A percentile compares a stretch with the other conserved stretches of the same genome.
These are phyloP conservation scores for Fusarium tricinctum DNA, from an alignment of 2,329 filamentous ascomycete species.

Conservation along the genomic window DNA sequence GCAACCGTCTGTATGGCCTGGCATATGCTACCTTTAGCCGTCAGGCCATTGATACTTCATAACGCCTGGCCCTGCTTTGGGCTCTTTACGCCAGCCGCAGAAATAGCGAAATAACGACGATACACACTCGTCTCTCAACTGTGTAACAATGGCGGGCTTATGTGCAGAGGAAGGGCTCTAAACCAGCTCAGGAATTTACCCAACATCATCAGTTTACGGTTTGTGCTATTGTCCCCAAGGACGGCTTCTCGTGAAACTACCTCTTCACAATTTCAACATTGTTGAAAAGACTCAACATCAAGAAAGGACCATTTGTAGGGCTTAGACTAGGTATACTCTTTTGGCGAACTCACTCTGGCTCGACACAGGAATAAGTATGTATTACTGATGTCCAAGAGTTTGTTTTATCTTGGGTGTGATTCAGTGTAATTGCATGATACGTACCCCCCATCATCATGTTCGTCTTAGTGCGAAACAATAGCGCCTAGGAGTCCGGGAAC, in stretches of 20 bases:
- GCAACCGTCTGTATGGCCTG: conserved; percentile 4
- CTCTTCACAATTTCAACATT: background rate
- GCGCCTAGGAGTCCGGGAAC: background rate
- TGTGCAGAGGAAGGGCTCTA: conserved; percentile 29
- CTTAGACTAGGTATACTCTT: background rate
- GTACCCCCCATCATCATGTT: conserved; percentile 7
- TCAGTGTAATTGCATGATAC: conserved; percentile 4
- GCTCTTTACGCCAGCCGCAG: conserved; percentile 8
- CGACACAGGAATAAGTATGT: background rate
- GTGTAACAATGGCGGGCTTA: conserved; percentile 21
- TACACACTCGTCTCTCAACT: conserved; percentile 26
- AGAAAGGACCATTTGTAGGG: no score
- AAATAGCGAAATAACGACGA: conserved; percentile 27
- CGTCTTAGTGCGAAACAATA: conserved; percentile 44
- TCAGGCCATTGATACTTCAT: background rate
- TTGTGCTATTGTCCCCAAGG: background rate
- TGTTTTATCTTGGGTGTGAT: background rate
- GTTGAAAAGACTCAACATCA: background rate
- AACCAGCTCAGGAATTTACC: conserved; percentile 38
- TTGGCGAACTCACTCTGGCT: background rate
- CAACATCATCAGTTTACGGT: conserved; percentile 8
- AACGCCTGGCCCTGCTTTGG: background rate
- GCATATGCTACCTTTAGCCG: conserved; percentile 27
- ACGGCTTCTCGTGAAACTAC: conserved; percentile 3
- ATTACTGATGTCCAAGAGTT: background rate